These are phyloP conservation scores for Saccharomyces hybrid DNA, from an alignment of 1,139 yeast species.

Conservation along the genomic window DNA sequence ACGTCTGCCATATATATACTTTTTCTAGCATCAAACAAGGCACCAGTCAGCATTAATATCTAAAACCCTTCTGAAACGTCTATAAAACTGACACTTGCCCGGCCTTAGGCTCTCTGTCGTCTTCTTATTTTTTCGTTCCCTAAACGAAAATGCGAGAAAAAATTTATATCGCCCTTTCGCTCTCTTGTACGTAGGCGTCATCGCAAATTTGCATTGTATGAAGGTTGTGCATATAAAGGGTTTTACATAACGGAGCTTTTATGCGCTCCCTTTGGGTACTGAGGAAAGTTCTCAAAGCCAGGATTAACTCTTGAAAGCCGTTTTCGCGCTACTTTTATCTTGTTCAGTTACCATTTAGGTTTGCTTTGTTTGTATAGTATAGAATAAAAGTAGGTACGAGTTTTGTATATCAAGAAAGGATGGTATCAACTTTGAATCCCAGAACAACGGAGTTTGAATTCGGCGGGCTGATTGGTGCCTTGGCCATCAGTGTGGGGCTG, in stretches of 20 bases:
- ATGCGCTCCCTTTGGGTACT: not conserved
- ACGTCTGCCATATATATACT: not conserved
- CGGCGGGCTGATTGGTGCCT: constrained; percentile 68
- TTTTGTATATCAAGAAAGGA: not conserved
- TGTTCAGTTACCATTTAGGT: too few relatives aligned
- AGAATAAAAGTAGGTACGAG: too few relatives aligned
- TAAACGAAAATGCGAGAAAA: not conserved
- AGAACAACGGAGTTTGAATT: constrained; percentile 65
- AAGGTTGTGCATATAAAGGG: constrained; percentile 1
- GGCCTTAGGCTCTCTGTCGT: not conserved
- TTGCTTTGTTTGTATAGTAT: not conserved
- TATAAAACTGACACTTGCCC: not conserved
- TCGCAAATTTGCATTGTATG: not conserved
- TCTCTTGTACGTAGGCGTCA: not conserved
- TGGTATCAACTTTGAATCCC: constrained; percentile 50
- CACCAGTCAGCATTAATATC: not conserved
- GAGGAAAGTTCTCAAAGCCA: too few relatives aligned
- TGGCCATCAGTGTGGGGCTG: constrained; percentile 55
- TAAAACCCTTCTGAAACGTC: not conserved
- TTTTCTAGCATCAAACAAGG: not conserved
- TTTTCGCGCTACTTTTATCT: too few relatives aligned
- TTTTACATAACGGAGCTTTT: not conserved
- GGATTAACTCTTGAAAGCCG: too few relatives aligned
- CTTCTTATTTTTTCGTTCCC: not conserved
- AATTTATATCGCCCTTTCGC: not conserved